Conservation (phyloP, 345 rosid species). For the Eucalyptus cloeziana region DNA sequence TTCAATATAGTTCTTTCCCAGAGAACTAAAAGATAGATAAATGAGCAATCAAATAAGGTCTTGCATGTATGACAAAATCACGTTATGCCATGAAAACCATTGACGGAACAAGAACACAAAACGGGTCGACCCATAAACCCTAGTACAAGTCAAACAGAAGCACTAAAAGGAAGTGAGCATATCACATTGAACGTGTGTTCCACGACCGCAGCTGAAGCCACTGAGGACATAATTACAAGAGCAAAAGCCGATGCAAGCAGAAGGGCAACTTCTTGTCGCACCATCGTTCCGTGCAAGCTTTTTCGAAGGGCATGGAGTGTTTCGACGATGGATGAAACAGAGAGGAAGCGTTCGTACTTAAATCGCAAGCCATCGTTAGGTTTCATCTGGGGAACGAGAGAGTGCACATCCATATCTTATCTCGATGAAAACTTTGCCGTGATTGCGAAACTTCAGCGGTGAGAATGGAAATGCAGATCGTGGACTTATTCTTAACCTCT, state of each 20-base stretch:
- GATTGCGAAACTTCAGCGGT: not conserved
- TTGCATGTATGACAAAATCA: not conserved
- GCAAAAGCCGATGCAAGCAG: conserved; percentile 5
- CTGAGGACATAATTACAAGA: conserved; percentile 12
- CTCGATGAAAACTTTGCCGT: not conserved
- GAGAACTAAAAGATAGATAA: not conserved
- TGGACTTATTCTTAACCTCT: not conserved
- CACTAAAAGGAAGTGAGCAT: not conserved
- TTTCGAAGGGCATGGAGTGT: not conserved
- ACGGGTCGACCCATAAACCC: not conserved
- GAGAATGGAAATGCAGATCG: not conserved
- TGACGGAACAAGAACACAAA: not conserved
- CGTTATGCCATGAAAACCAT: not conserved
- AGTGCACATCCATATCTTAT: not conserved
- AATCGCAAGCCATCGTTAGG: not conserved
- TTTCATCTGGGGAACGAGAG: not conserved
- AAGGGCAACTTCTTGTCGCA: not conserved
- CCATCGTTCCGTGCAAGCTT: conserved; percentile 2
- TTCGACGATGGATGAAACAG: not conserved
- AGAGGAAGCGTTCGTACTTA: not conserved
- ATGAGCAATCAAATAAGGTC: not conserved
- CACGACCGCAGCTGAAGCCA: conserved; percentile 55
- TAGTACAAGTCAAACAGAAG: not conserved
- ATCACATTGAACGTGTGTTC: conserved; percentile 69
- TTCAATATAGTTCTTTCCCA: not conserved